These are phyloP conservation scores for Sporothrix globosa DNA, from an alignment of 2,329 filamentous ascomycete species.

Conservation along the genomic window DNA sequence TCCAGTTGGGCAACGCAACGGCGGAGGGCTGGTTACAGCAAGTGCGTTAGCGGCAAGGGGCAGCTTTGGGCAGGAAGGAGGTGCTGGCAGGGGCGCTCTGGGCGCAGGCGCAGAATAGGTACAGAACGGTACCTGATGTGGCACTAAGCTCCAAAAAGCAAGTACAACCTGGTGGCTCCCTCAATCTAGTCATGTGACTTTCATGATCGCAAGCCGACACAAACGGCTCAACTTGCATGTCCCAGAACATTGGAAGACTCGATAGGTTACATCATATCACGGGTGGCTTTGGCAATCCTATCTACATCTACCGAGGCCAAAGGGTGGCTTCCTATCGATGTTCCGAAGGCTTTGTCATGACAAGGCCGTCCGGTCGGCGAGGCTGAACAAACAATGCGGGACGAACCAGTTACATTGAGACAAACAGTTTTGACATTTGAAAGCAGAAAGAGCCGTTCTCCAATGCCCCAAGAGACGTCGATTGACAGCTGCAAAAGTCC, in stretches of 20 bases:
- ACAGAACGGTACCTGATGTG: background rate
- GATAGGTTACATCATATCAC: no score
- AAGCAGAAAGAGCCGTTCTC: background rate
- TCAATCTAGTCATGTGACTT: background rate
- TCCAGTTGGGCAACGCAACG: background rate
- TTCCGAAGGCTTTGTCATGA: no score
- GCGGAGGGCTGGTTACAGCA: slow-evolving; percentile 4
- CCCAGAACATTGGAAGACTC: no score
- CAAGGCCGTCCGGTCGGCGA: background rate
- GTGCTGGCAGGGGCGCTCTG: background rate
- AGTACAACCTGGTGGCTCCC: background rate
- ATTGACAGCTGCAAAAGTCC: slow-evolving; percentile 5
- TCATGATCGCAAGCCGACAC: background rate
- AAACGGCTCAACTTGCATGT: background rate
- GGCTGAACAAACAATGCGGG: background rate
- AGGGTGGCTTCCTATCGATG: background rate
- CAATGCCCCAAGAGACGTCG: background rate
- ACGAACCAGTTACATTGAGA: background rate
- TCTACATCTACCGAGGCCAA: background rate
- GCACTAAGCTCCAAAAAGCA: background rate
- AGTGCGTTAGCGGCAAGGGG: slow-evolving; percentile 15
- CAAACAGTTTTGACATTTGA: background rate
- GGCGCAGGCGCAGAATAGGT: background rate
- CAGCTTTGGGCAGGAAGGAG: background rate
- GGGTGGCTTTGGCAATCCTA: no score